phyloP scores from a whole-genome alignment of 805 yeast genomes.

The Cyberlindnera saturnus region DNA sequence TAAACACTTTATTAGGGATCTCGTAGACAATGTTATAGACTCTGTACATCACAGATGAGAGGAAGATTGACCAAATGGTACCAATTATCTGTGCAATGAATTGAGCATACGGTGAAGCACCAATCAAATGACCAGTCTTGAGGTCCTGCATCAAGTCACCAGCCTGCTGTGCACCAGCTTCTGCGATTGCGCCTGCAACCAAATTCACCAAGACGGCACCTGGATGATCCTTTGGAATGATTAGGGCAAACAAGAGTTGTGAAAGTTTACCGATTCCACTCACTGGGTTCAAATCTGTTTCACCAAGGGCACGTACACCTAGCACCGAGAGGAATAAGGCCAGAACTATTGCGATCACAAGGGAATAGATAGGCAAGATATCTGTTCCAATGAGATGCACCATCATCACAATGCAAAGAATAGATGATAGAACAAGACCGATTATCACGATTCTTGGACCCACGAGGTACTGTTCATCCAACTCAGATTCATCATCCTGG shows the following conservation, averaged over 20 bases:
- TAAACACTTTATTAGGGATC: slow-evolving; percentile 74
- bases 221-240: slow-evolving; percentile 69
- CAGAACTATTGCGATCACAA: slow-evolving; percentile 59
- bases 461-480: slow-evolving; percentile 42
- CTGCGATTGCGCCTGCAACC: slow-evolving; percentile 95
- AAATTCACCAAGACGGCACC: slow-evolving; percentile 79
- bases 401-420: slow-evolving; percentile 62
- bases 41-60: slow-evolving; percentile 77
- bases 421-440: slow-evolving; percentile 63
- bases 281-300: slow-evolving; percentile 94
- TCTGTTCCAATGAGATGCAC: slow-evolving; percentile 58
- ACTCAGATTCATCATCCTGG: slow-evolving; percentile 18
- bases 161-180: slow-evolving; percentile 98
- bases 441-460: slow-evolving; percentile 39
- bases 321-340: slow-evolving; percentile 77
- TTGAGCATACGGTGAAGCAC: slow-evolving; percentile 91
- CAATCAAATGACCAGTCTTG: slow-evolving; percentile 86
- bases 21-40: slow-evolving; percentile 77
- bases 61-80: slow-evolving; percentile 72
- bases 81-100: slow-evolving; percentile 88
- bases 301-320: slow-evolving; percentile 93
- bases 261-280: slow-evolving; percentile 94
- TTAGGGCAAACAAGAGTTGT: slow-evolving; percentile 78
- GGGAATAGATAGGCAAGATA: slow-evolving; percentile 65
- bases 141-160: slow-evolving; percentile 97